Conservation (phyloP, 768 basidiomycete genomes). For the Suillus fuscotomentosus region DNA sequence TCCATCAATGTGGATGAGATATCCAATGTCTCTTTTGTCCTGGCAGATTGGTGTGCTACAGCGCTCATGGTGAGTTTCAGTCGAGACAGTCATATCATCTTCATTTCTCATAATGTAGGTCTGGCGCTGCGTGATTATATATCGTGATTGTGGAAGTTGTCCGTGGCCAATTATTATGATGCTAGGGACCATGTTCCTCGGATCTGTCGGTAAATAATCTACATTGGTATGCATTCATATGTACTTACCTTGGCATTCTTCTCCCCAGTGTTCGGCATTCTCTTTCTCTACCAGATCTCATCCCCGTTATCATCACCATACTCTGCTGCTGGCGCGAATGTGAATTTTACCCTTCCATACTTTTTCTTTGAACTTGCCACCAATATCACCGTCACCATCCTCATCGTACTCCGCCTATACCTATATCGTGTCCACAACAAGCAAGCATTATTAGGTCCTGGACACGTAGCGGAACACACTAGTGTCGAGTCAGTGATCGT, state of each 20-base stretch:
- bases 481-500: constrained; percentile 24
- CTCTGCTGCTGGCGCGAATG: constrained; percentile 7
- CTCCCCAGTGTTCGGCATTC: constrained; percentile 18
- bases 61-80: constrained; percentile 19
- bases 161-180: constrained; percentile 16
- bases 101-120: constrained; percentile 11
- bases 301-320: constrained; percentile 27
- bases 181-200: constrained; percentile 22
- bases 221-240: neutral
- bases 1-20: constrained; percentile 25
- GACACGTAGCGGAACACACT: constrained; percentile 23
- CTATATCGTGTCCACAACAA: constrained; percentile 23
- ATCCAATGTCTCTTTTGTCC: constrained; percentile 23
- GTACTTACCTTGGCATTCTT: neutral
- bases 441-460: constrained; percentile 18
- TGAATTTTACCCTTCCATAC: constrained; percentile 30
- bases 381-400: constrained; percentile 23
- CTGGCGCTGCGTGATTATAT: constrained; percentile 31
- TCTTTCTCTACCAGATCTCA: constrained; percentile 27
- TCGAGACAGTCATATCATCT: neutral
- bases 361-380: constrained; percentile 23
- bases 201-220: constrained; percentile 21
- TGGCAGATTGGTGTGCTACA: constrained; percentile 28
- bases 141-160: constrained; percentile 16
- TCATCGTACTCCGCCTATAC: constrained; percentile 26